phyloP scores from a whole-genome alignment of 73 alveolate genomes.

The Paramecium biaurelia region DNA sequence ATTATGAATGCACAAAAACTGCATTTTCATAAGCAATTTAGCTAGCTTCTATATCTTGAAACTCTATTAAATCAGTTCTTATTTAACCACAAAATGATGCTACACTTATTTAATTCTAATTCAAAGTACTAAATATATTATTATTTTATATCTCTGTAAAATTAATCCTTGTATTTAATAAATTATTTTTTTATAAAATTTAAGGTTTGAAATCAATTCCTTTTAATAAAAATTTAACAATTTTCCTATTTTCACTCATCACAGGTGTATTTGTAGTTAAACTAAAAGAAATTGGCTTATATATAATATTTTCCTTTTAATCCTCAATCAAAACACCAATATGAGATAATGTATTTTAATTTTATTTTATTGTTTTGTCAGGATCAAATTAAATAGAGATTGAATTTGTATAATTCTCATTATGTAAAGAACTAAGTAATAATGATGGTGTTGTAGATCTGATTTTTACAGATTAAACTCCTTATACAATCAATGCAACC shows the following conservation, averaged over 20 bases:
- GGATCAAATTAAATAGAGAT: neutral
- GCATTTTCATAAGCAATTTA: neutral
- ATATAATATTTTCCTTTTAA: neutral
- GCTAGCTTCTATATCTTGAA: neutral
- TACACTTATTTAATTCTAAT: neutral
- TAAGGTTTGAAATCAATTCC: neutral
- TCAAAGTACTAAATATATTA: neutral
- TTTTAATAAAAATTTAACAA: neutral
- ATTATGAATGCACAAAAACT: neutral
- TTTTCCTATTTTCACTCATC: neutral
- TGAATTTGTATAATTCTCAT: neutral
- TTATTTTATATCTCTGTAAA: neutral
- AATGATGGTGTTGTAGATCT: neutral
- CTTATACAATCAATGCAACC: neutral
- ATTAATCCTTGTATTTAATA: neutral
- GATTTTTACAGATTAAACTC: neutral
- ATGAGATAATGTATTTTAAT: neutral
- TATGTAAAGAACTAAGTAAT: neutral
- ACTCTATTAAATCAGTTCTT: neutral
- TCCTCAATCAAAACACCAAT: neutral
- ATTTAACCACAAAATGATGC: neutral
- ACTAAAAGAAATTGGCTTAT: neutral
- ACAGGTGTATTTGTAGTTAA: too few relatives aligned
- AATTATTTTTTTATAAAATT: neutral
- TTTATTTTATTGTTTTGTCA: neutral